Evolutionary conservation across 2,329 filamentous ascomycete species (phyloP).

Genomic region (Bipolaris oryzae): DNA sequence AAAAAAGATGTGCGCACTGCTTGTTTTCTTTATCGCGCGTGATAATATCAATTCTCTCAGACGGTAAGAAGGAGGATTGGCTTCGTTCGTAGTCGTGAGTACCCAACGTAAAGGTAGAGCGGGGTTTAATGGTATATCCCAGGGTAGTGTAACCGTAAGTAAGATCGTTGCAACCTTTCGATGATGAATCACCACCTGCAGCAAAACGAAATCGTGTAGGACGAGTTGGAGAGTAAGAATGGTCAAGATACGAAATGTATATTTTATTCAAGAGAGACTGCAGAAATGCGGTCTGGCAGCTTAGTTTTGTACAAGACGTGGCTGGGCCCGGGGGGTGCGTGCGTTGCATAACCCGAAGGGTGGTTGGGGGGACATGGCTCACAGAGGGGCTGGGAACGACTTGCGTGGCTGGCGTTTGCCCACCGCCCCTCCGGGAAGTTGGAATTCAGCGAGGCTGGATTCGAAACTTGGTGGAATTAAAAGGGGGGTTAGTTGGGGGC

Average conservation of each 20-base stretch:
- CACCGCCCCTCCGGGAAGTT: too few species aligned
- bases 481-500: not conserved
- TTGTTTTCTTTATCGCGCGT: not conserved
- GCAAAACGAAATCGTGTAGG: not conserved
- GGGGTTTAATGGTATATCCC: too few species aligned
- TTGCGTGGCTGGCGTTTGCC: slow-evolving; percentile 14
- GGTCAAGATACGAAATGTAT: not conserved
- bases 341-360: slow-evolving; percentile 18
- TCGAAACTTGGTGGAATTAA: slow-evolving; percentile 12
- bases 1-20: slow-evolving; percentile 4
- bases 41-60: too few species aligned
- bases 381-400: slow-evolving; percentile 16
- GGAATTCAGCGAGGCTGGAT: slow-evolving; percentile 20
- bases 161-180: too few species aligned
- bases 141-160: too few species aligned
- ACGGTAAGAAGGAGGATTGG: too few species aligned
- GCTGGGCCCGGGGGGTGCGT: slow-evolving; percentile 21
- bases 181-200: too few species aligned
- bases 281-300: slow-evolving; percentile 25
- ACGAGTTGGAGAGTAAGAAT: not conserved
- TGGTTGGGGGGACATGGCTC: slow-evolving; percentile 26
- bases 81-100: too few species aligned
- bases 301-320: slow-evolving; percentile 38
- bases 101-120: too few species aligned
- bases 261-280: not conserved